phyloP scores from a whole-genome alignment of 495 filamentous ascomycete species.

The Penicillium bovifimosum region DNA sequence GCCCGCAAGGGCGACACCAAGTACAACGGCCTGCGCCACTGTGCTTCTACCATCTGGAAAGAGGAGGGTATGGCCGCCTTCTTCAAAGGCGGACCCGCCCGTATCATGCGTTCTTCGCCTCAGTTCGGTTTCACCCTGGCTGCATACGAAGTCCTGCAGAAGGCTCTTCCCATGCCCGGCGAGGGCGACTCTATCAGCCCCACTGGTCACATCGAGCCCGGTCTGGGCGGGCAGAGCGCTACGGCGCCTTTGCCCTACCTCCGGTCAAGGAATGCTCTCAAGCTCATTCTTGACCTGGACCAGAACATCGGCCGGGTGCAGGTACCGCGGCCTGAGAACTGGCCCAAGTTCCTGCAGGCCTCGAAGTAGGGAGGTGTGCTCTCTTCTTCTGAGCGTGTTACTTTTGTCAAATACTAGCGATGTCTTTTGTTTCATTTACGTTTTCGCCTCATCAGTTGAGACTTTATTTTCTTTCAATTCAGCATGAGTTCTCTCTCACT shows the following conservation, averaged over 20 bases:
- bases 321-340: conserved; percentile 48
- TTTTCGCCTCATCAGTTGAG: conserved; percentile 4
- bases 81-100: conserved; percentile 96
- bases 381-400: not conserved
- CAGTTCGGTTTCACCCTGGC: conserved; percentile 98
- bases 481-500: conserved; percentile 22
- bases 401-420: conserved; percentile 5
- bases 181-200: conserved; percentile 43
- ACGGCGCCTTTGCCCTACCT: conserved; percentile 72
- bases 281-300: conserved; percentile 92
- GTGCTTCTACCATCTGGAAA: conserved; percentile 71
- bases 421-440: conserved; percentile 13
- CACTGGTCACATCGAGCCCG: conserved; percentile 47
- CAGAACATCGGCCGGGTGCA: conserved; percentile 74
- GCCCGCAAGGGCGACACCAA: conserved; percentile 86
- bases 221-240: conserved; percentile 50
- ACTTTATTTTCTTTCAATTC: conserved; percentile 15
- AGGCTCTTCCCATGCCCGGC: conserved; percentile 73
- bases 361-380: conserved; percentile 24
- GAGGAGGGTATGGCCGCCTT: conserved; percentile 94
- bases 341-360: conserved; percentile 36
- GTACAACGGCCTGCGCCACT: conserved; percentile 85
- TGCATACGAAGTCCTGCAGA: conserved; percentile 88
- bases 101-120: conserved; percentile 87
- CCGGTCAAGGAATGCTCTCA: conserved; percentile 87